phyloP scores from a whole-genome alignment of 805 yeast genomes.

The Candida insectalens region DNA sequence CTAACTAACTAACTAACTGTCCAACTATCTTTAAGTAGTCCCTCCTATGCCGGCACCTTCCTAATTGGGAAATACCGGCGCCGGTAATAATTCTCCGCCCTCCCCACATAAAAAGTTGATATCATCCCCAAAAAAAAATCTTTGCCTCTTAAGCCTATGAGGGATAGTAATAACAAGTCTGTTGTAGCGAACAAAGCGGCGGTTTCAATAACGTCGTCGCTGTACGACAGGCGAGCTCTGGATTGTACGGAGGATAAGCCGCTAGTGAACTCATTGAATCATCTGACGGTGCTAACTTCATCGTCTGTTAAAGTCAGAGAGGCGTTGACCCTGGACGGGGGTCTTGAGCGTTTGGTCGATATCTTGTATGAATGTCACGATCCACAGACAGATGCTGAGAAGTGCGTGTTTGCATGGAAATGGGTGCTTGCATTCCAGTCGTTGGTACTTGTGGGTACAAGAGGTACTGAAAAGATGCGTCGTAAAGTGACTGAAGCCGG shows the following conservation, averaged over 20 bases:
- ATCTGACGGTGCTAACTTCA: conserved; percentile 77
- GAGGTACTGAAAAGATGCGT: conserved; percentile 84
- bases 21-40: not conserved
- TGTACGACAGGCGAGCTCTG: conserved; percentile 86
- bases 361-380: conserved; percentile 72
- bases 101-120: no score
- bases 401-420: conserved; percentile 77
- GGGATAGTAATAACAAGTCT: conserved; percentile 81
- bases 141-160: conserved; percentile 53
- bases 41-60: not conserved
- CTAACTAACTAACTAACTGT: not conserved
- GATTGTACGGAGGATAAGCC: conserved; percentile 89
- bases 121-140: no score
- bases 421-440: conserved; percentile 96
- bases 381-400: conserved; percentile 24
- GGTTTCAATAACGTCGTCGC: conserved; percentile 78
- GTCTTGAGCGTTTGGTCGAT: conserved; percentile 77
- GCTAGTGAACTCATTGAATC: conserved; percentile 82
- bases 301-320: conserved; percentile 86
- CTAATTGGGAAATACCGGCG: no score
- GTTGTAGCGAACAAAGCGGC: conserved; percentile 79
- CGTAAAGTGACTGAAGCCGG: conserved; percentile 88
- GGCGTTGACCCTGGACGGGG: conserved; percentile 83
- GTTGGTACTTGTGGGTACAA: conserved; percentile 79
- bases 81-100: no score